A percentile compares a stretch with the other conserved stretches of the same genome.
phyloP scores from a whole-genome alignment of 345 rosid species.

The Citrus reticulata region DNA sequence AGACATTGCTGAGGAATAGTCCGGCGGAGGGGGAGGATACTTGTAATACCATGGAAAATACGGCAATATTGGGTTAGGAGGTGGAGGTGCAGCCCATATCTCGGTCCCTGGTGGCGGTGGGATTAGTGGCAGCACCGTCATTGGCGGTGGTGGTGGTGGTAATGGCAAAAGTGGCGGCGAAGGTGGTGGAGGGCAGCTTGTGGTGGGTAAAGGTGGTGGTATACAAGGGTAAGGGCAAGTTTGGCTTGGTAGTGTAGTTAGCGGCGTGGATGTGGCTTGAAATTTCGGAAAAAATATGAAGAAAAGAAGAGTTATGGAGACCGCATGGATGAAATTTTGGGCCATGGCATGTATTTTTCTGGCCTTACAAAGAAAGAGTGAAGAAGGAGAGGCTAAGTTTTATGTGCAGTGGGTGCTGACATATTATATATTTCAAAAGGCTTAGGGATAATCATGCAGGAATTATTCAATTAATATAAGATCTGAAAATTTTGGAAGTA shows the following conservation, averaged over 20 bases:
- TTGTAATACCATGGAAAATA: constrained; percentile 55
- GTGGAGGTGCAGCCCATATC: constrained; percentile 34
- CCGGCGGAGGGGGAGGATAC: constrained; percentile 37
- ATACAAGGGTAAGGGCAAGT: constrained; percentile 34
- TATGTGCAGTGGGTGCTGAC: constrained; percentile 14
- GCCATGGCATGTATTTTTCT: constrained; percentile 11
- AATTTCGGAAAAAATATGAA: background rate
- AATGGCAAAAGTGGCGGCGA: background rate
- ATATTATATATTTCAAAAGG: background rate
- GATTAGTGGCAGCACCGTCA: background rate
- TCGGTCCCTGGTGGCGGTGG: constrained; percentile 11
- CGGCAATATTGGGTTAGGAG: constrained; percentile 49
- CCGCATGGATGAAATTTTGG: background rate
- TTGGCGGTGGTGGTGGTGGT: background rate
- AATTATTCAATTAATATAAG: background rate
- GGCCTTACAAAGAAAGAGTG: background rate
- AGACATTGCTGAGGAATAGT: constrained; percentile 9
- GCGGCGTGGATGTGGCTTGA: constrained; percentile 13
- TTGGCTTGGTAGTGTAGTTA: constrained; percentile 4
- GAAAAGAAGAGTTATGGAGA: constrained; percentile 3
- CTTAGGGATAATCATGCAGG: background rate
- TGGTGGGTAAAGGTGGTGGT: constrained; percentile 30
- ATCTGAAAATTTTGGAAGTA: background rate
- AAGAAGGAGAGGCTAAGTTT: background rate
- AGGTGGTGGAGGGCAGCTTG: constrained; percentile 30